Evolutionary conservation across 2,329 filamentous ascomycete species (phyloP), one percentile per base, ranked within the genome.

Genomic region (Clonostachys chloroleuca): DNA sequence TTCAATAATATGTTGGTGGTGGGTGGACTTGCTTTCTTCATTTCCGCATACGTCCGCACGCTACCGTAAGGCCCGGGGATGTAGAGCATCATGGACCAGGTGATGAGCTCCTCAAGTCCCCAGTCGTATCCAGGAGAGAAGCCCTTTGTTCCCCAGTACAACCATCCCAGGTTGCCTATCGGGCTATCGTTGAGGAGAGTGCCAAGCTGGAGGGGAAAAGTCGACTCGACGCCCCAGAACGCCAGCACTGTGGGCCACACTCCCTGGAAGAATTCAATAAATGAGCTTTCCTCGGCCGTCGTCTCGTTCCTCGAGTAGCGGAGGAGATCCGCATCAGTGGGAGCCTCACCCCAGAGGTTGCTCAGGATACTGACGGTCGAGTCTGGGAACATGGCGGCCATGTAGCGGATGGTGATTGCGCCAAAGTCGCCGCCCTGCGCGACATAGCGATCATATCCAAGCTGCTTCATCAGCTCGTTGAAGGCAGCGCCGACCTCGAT

Each of bases 381-480:
- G n/a, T 41, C 44, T 12, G 44, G 36, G 35, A 34, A 41, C 36
- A 24, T n/a, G 20, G 40, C n/a, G 13, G 44, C 44, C 30, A 40
- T 36, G 43, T 45, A 45, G 6, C 43, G 43, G 16, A 45, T 40
- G 44, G 41, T 41, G 14, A 46, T 34, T 16, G 36, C 44, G 12
- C 44, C 44, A 42, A 34, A 20, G 18, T 46, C 44, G 17, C 44
- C 44, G 17, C 44, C 44, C 24, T 46, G 44, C 12, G 54, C 44
- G 9, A 49, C 52, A 24, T 55, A 55, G 10, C 34, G 48, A 6
- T 49, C 40, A 43, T 55, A 55, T 5, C 53, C 53, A 5, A 55
- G 52, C 33, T 49, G 48, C 9, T 44, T 24, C 53, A 55, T 55
- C 10, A 55, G 37, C n/a, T 43, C 20, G 39, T 52, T 45, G 39